Percentiles rank a stretch among this genome's conserved stretches.
Conservation (phyloP, 306 rosid genomes). For the Rosa chinensis region DNA sequence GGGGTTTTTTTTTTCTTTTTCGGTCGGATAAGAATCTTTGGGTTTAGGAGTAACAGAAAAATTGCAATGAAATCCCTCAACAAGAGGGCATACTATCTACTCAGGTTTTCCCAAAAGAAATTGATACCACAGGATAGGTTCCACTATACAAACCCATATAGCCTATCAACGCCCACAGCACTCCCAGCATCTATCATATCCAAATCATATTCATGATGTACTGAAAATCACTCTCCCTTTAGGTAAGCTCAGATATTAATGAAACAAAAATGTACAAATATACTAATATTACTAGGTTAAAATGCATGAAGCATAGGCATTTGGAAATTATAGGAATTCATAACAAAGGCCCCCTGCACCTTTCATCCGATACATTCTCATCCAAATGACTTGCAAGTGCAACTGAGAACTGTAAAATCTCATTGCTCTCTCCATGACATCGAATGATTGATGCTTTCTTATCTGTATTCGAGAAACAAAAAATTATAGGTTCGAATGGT, state of each 20-base stretch:
- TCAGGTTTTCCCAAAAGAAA: neutral
- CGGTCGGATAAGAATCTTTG: neutral
- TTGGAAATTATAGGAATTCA: neutral
- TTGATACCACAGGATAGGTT: neutral
- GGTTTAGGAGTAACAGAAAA: neutral
- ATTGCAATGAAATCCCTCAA: neutral
- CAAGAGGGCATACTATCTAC: no score
- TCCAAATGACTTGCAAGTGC: neutral
- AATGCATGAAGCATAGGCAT: neutral
- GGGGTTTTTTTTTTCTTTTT: neutral
- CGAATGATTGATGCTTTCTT: slow-evolving; percentile 1
- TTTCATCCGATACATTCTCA: slow-evolving; percentile 7
- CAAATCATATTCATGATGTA: neutral
- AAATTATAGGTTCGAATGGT: slow-evolving; percentile 31
- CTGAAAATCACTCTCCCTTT: neutral
- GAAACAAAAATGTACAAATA: neutral
- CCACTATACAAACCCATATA: neutral
- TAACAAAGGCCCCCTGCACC: neutral
- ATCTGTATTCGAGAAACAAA: neutral
- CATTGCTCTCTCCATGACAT: slow-evolving; percentile 4
- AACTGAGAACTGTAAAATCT: slow-evolving; percentile 19
- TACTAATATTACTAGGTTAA: neutral
- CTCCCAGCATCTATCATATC: neutral
- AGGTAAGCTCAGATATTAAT: neutral
- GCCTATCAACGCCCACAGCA: neutral